Percentiles rank a stretch among this genome's conserved stretches.
Conservation (phyloP, 805 yeast genomes). For the Torulaspora indica region DNA sequence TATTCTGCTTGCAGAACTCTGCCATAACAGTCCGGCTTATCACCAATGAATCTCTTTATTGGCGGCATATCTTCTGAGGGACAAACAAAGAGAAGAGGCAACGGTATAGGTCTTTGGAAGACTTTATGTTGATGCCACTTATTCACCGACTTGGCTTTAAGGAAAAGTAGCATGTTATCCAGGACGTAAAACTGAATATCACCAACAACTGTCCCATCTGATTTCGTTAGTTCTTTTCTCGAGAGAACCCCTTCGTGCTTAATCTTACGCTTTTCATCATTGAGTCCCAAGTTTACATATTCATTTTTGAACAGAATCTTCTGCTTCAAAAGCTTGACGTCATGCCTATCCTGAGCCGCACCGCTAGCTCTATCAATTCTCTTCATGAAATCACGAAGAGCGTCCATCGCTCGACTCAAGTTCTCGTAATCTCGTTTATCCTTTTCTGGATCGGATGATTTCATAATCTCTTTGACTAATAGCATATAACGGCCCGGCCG, state of each 20-base stretch:
- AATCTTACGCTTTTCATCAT: slow-evolving; percentile 74
- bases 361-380: slow-evolving; percentile 82
- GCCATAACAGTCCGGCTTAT: slow-evolving; percentile 33
- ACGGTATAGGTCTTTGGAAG: slow-evolving; percentile 80
- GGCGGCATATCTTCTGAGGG: slow-evolving; percentile 76
- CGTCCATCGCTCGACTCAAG: slow-evolving; percentile 66
- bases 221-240: slow-evolving; percentile 32
- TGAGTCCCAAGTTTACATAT: slow-evolving; percentile 76
- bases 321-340: slow-evolving; percentile 80
- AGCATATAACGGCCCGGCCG: slow-evolving; percentile 93
- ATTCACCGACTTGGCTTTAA: slow-evolving; percentile 78
- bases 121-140: slow-evolving; percentile 90
- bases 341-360: slow-evolving; percentile 87
- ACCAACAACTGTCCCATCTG: slow-evolving; percentile 39
- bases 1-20: slow-evolving; percentile 28
- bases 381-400: slow-evolving; percentile 67
- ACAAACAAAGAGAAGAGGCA: slow-evolving; percentile 68
- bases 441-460: slow-evolving; percentile 78
- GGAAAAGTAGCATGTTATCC: slow-evolving; percentile 83
- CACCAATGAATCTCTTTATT: slow-evolving; percentile 41
- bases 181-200: slow-evolving; percentile 81
- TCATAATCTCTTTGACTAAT: slow-evolving; percentile 73
- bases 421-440: slow-evolving; percentile 44
- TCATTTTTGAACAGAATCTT: slow-evolving; percentile 79
- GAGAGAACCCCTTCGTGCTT: slow-evolving; percentile 38